Percentiles rank a stretch among this genome's conserved stretches.
Conservation (phyloP, 257 asterid genomes). For the Solanum sparsipilum region DNA sequence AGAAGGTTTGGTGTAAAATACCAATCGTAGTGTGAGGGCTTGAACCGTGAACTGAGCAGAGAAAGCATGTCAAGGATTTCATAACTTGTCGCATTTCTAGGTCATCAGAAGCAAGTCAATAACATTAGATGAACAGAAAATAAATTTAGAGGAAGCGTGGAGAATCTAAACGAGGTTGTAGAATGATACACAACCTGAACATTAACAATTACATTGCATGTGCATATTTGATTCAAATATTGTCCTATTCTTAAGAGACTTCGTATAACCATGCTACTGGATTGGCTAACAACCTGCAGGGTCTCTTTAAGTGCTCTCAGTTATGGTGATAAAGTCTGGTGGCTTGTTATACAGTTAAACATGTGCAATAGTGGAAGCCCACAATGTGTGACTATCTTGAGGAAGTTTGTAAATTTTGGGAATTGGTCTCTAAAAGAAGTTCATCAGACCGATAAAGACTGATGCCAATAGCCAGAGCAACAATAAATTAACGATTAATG, state of each 20-base stretch:
- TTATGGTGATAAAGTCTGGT: neutral
- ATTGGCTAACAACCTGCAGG: neutral
- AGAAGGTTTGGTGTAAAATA: neutral
- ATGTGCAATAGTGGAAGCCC: neutral
- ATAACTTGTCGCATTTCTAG: neutral
- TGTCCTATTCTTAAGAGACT: neutral
- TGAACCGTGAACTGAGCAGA: neutral
- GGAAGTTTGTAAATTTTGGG: neutral
- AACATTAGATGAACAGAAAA: neutral
- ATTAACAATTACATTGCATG: neutral
- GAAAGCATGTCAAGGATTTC: neutral
- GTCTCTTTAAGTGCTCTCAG: neutral
- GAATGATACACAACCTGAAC: neutral
- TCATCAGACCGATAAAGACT: neutral
- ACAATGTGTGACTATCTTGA: neutral
- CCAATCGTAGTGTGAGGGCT: neutral
- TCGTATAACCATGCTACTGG: neutral
- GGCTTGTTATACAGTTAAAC: neutral
- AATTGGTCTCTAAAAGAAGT: neutral
- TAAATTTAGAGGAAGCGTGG: neutral
- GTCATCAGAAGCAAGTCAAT: neutral
- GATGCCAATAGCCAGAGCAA: neutral
- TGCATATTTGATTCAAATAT: neutral
- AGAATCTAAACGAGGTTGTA: neutral
- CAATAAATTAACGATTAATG: neutral